Evolutionary conservation across 177 flowering plant species (phyloP).

Genomic region (Tripterygium wilfordii): DNA sequence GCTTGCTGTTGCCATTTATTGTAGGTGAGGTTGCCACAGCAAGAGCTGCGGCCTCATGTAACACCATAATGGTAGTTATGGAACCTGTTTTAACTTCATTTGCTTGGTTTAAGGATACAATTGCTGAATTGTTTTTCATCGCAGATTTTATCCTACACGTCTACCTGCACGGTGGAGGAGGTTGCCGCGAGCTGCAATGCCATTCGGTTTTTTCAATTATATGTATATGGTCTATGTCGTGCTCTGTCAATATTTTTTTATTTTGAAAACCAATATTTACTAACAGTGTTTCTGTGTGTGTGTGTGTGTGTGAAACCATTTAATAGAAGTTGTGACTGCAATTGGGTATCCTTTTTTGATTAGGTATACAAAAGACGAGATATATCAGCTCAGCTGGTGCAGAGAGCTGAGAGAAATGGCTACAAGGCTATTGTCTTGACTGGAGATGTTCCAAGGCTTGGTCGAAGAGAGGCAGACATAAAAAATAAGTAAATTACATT

Average conservation of each 20-base stretch:
- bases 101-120: not conserved
- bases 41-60: conserved; percentile 67
- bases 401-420: conserved; percentile 82
- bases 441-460: conserved; percentile 69
- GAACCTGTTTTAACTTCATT: not conserved
- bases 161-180: conserved; percentile 69
- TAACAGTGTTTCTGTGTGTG: too few relatives aligned
- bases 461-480: conserved; percentile 82
- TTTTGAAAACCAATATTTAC: too few relatives aligned
- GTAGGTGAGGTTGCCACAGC: conserved; percentile 81
- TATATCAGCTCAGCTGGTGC: conserved; percentile 51
- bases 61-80: conserved; percentile 60
- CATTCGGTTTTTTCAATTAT: conserved; percentile 76
- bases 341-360: conserved; percentile 1
- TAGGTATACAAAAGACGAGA: conserved; percentile 71
- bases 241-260: conserved; percentile 1
- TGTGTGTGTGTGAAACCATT: too few relatives aligned
- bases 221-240: conserved; percentile 33
- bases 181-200: conserved; percentile 77
- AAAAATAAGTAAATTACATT: conserved; percentile 52
- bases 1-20: conserved; percentile 5
- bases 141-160: conserved; percentile 56
- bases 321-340: not conserved
- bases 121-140: not conserved
- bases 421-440: conserved; percentile 80